Conservation (phyloP, 257 asterid genomes). For the Gentiana straminea region DNA sequence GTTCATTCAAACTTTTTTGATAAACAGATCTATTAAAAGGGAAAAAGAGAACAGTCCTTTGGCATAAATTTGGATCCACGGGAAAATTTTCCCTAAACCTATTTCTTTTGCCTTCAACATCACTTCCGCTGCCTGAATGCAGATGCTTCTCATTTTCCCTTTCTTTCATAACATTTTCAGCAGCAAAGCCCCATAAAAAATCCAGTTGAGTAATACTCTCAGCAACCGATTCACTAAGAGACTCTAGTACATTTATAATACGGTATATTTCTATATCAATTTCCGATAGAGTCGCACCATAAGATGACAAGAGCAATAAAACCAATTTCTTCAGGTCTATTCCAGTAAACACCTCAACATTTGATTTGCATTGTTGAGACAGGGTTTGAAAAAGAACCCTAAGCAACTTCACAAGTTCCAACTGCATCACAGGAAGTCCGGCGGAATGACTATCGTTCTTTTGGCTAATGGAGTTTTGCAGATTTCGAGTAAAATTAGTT, state of each 20-base stretch:
- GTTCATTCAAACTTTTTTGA: slow-evolving; percentile 22
- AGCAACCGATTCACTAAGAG: slow-evolving; percentile 37
- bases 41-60: slow-evolving; percentile 62
- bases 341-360: slow-evolving; percentile 37
- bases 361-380: slow-evolving; percentile 29
- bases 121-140: slow-evolving; percentile 20
- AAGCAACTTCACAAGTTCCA: slow-evolving; percentile 75
- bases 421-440: slow-evolving; percentile 25
- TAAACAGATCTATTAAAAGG: slow-evolving; percentile 45
- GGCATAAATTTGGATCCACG: slow-evolving; percentile 73
- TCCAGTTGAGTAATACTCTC: slow-evolving; percentile 54
- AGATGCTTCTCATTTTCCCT: slow-evolving; percentile 29
- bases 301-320: slow-evolving; percentile 54
- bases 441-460: slow-evolving; percentile 19
- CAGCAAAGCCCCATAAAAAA: slow-evolving; percentile 79
- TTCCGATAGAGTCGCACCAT: slow-evolving; percentile 61
- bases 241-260: slow-evolving; percentile 54
- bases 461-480: slow-evolving; percentile 19
- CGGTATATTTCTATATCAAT: slow-evolving; percentile 68
- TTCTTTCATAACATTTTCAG: slow-evolving; percentile 39
- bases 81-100: slow-evolving; percentile 75
- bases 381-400: slow-evolving; percentile 48
- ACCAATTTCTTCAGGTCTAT: slow-evolving; percentile 56
- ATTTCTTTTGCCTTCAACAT: slow-evolving; percentile 46
- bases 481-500: slow-evolving; percentile 18